phyloP scores from a whole-genome alignment of 306 rosid genomes.

The Vachellia pachyceras region DNA sequence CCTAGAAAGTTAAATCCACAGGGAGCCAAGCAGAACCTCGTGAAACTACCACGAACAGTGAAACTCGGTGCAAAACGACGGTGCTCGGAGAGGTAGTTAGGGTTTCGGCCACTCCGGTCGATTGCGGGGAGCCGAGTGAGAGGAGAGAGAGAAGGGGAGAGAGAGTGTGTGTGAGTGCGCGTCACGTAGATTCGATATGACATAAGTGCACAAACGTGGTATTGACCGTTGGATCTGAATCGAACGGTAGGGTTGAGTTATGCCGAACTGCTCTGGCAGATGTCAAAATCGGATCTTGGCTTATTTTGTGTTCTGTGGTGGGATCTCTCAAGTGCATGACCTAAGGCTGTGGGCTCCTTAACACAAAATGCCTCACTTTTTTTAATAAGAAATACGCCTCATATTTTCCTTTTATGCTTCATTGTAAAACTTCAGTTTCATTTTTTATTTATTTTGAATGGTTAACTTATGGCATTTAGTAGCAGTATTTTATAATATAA shows the following conservation, averaged over 20 bases:
- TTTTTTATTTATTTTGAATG: not conserved
- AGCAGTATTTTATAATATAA: too few species aligned
- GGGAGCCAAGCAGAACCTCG: not conserved
- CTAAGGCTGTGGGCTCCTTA: slow-evolving; percentile 35
- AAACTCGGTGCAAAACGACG: slow-evolving; percentile 38
- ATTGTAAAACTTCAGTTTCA: not conserved
- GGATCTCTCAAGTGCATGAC: slow-evolving; percentile 43
- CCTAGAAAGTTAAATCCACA: not conserved
- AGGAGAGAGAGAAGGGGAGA: slow-evolving; percentile 19
- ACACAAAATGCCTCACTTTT: slow-evolving; percentile 2
- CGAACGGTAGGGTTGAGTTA: slow-evolving; percentile 22
- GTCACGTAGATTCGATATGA: slow-evolving; percentile 50
- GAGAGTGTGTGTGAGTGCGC: slow-evolving; percentile 45
- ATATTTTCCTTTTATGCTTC: not conserved
- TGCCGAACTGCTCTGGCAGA: slow-evolving; percentile 31
- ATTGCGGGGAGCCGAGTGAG: slow-evolving; percentile 41
- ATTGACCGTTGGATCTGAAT: slow-evolving; percentile 42
- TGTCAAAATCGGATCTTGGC: slow-evolving; percentile 37
- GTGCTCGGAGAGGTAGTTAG: slow-evolving; percentile 39
- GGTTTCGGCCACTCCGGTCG: slow-evolving; percentile 44
- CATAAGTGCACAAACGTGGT: slow-evolving; percentile 50
- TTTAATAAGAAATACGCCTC: too few species aligned
- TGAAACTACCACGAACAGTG: not conserved
- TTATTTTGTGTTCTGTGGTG: slow-evolving; percentile 39
- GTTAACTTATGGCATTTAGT: not conserved